phyloP scores from a whole-genome alignment of 2,329 filamentous ascomycete species.

The Thermochaetoides dissita region DNA sequence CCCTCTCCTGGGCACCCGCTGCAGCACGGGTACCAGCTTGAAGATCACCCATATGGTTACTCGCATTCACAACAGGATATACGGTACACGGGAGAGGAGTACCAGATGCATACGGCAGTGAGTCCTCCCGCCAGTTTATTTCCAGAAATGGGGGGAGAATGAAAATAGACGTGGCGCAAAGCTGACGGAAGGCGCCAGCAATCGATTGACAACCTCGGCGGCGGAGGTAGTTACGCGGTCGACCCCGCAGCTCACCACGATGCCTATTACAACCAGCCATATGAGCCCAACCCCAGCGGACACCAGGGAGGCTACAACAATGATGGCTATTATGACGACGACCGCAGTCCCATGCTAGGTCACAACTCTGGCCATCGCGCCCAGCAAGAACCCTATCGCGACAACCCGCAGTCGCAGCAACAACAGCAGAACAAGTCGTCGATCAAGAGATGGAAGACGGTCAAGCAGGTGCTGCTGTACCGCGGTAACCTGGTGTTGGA shows the following conservation, averaged over 20 bases:
- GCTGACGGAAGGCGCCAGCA: slow-evolving; percentile 27
- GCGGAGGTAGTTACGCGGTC: slow-evolving; percentile 41
- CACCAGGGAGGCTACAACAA: slow-evolving; percentile 37
- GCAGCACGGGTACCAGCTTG: slow-evolving; percentile 65
- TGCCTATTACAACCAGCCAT: slow-evolving; percentile 71
- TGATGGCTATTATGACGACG: slow-evolving; percentile 53
- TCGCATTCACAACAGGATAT: slow-evolving; percentile 51
- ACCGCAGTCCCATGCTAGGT: slow-evolving; percentile 62
- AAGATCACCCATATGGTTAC: slow-evolving; percentile 52
- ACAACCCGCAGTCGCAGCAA: slow-evolving; percentile 23
- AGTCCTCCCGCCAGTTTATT: slow-evolving; percentile 22
- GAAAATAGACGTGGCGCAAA: no score
- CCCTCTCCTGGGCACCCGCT: slow-evolving; percentile 66
- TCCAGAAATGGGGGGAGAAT: no score
- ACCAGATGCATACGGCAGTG: slow-evolving; percentile 75
- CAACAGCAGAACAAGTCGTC: slow-evolving; percentile 26
- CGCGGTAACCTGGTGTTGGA: slow-evolving; percentile 93
- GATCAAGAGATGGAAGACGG: slow-evolving; percentile 90
- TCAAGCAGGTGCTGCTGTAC: slow-evolving; percentile 96
- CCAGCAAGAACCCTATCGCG: slow-evolving; percentile 30
- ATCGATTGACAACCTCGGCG: slow-evolving; percentile 37
- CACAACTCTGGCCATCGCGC: slow-evolving; percentile 36
- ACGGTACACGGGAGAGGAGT: slow-evolving; percentile 29
- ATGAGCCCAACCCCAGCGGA: slow-evolving; percentile 54
- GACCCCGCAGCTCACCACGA: slow-evolving; percentile 80